A percentile compares a stretch with the other conserved stretches of the same genome.
Conservation (phyloP, 78 protist species). For the Dictyostelium firmibasis region DNA sequence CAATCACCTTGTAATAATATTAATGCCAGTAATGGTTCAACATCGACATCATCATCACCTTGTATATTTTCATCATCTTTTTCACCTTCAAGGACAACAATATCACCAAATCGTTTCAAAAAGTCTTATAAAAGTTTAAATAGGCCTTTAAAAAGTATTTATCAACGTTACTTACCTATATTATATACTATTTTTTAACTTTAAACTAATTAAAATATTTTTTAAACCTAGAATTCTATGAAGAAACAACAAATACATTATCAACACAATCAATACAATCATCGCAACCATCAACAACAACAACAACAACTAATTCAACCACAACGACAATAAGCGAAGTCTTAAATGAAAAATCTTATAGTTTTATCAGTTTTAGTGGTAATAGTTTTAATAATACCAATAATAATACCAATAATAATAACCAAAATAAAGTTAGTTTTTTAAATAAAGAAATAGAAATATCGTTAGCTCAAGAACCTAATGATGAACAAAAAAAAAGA, state of each 20-base stretch:
- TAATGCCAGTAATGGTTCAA: not conserved
- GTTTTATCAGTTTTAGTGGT: not conserved
- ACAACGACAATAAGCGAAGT: not conserved
- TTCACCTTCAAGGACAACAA: not conserved
- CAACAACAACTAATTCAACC: not conserved
- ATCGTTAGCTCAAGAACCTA: not conserved
- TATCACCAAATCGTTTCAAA: not conserved
- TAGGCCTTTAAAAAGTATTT: not conserved
- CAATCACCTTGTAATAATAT: not conserved
- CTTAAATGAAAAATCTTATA: not conserved
- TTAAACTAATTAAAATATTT: not conserved
- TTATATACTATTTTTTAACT: not conserved
- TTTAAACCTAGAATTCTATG: not conserved
- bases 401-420: not conserved
- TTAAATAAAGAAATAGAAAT: conserved; percentile 6
- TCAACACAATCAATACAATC: not conserved
- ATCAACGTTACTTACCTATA: not conserved
- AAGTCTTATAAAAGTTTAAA: not conserved
- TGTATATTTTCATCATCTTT: conserved; percentile 8
- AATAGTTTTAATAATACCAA: not conserved
- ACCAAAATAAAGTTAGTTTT: not conserved
- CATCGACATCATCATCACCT: not conserved
- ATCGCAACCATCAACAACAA: not conserved
- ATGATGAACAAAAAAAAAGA: not conserved
- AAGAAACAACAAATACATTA: not conserved